Conservation (phyloP, 441 rosid species). For the Bocquillonia castaneifolia region DNA sequence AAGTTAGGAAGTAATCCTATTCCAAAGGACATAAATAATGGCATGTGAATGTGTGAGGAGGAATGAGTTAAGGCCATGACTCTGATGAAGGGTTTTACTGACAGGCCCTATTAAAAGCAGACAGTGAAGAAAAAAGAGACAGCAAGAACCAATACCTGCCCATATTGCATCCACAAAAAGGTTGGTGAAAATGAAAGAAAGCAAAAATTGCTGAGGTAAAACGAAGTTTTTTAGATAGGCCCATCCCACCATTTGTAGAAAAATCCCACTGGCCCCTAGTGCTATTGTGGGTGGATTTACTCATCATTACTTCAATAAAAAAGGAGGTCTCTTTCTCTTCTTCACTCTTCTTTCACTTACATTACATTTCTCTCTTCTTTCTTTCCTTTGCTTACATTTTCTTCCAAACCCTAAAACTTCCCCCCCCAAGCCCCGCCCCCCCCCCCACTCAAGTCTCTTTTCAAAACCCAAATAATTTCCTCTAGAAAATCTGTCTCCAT, state of each 20-base stretch:
- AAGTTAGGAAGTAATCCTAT: background rate
- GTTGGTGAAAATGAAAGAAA: slow-evolving; percentile 30
- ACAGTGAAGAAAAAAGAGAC: slow-evolving; percentile 24
- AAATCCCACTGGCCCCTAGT: slow-evolving; percentile 25
- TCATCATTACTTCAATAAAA: slow-evolving; percentile 68
- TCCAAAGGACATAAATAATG: background rate
- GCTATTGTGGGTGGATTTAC: slow-evolving; percentile 39
- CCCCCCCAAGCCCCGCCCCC: too few species aligned
- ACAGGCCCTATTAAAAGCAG: slow-evolving; percentile 24
- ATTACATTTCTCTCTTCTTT: background rate
- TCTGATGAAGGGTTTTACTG: slow-evolving; percentile 2
- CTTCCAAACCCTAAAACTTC: slow-evolving; percentile 28
- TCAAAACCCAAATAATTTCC: slow-evolving; percentile 55
- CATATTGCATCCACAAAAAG: slow-evolving; percentile 25
- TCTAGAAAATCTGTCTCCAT: slow-evolving; percentile 66
- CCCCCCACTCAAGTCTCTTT: slow-evolving; percentile 32
- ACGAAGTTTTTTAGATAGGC: slow-evolving; percentile 19
- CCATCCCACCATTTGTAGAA: slow-evolving; percentile 34
- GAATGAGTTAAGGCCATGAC: background rate
- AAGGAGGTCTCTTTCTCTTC: too few species aligned
- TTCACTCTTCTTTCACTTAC: background rate
- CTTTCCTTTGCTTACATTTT: background rate
- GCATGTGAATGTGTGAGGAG: background rate
- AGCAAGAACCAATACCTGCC: slow-evolving; percentile 23
- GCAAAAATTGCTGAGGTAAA: slow-evolving; percentile 27